Evolutionary conservation across 1,284 basidiomycete species (phyloP).

Genomic region (Peniophora sp.): DNA sequence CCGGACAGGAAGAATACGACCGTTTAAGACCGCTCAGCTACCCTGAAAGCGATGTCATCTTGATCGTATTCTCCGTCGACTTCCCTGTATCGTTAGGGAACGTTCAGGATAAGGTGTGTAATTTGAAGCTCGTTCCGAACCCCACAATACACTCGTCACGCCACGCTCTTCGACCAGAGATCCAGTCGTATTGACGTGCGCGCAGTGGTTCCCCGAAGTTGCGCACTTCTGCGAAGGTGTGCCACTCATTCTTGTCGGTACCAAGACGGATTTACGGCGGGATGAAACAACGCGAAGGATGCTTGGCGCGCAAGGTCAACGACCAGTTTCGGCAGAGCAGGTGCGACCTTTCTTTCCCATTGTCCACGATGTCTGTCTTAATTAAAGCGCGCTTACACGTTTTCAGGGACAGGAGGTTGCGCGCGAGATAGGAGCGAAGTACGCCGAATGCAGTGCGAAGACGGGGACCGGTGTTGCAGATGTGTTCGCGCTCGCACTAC

Average conservation of each 20-base stretch:
- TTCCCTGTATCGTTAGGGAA: conserved; percentile 93
- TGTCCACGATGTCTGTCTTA: no score
- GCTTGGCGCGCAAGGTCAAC: conserved; percentile 86
- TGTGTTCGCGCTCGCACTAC: conserved; percentile 86
- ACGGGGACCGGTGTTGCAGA: conserved; percentile 84
- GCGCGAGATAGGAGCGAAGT: conserved; percentile 90
- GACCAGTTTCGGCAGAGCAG: conserved; percentile 76
- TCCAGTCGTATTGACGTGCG: background rate
- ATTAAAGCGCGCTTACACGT: no score
- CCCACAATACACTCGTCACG: no score
- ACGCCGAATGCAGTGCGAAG: conserved; percentile 94
- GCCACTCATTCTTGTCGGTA: conserved; percentile 88
- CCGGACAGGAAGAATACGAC: conserved; percentile 98
- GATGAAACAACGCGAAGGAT: conserved; percentile 89
- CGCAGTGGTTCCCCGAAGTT: conserved; percentile 95
- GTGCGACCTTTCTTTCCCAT: no score
- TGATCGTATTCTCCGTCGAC: conserved; percentile 96
- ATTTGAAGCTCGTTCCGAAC: background rate
- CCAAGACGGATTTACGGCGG: conserved; percentile 86
- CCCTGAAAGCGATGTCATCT: conserved; percentile 93
- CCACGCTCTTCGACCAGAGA: conserved; percentile 2
- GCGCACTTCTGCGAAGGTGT: conserved; percentile 95
- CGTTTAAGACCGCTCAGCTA: conserved; percentile 90
- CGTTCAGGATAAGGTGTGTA: conserved; percentile 82
- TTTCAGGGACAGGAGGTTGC: conserved; percentile 61